phyloP scores from a whole-genome alignment of 176 grass and related monocot species.

The Triticum timopheevii region DNA sequence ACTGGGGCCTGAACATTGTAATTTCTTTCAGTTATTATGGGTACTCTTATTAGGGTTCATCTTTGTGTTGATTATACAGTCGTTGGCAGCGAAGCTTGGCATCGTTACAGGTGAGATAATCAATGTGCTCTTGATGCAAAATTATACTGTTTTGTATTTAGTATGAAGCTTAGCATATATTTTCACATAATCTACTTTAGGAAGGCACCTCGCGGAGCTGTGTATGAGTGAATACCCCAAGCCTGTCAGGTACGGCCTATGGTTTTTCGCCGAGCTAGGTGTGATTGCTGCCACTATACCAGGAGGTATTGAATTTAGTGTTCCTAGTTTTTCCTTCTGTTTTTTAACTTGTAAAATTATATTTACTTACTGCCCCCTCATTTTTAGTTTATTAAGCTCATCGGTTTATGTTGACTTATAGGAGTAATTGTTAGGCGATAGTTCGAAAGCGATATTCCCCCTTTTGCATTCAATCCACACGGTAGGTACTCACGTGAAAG shows the following conservation, averaged over 20 bases:
- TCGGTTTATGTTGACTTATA: neutral
- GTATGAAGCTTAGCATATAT: constrained; percentile 19
- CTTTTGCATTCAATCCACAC: neutral
- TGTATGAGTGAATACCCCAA: constrained; percentile 74
- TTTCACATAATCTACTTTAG: constrained; percentile 30
- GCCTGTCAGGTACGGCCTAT: constrained; percentile 59
- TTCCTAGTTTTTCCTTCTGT: neutral
- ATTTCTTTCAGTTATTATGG: constrained; percentile 58
- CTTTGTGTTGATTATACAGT: constrained; percentile 82
- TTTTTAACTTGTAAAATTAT: neutral
- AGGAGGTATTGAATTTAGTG: constrained; percentile 43
- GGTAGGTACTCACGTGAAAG: neutral
- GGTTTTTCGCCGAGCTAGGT: constrained; percentile 60
- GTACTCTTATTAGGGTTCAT: constrained; percentile 70
- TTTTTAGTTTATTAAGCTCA: neutral
- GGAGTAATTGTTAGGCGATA: neutral
- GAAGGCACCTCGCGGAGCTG: constrained; percentile 70
- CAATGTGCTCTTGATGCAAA: neutral
- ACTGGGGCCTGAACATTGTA: neutral
- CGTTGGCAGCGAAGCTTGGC: constrained; percentile 67
- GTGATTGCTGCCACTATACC: constrained; percentile 81
- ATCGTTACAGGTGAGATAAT: constrained; percentile 63
- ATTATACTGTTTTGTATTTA: neutral
- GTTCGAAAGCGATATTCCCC: neutral
- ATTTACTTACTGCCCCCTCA: neutral